phyloP scores from a whole-genome alignment of 2,329 filamentous ascomycete species.

The Chaetomiaceae sp. region DNA sequence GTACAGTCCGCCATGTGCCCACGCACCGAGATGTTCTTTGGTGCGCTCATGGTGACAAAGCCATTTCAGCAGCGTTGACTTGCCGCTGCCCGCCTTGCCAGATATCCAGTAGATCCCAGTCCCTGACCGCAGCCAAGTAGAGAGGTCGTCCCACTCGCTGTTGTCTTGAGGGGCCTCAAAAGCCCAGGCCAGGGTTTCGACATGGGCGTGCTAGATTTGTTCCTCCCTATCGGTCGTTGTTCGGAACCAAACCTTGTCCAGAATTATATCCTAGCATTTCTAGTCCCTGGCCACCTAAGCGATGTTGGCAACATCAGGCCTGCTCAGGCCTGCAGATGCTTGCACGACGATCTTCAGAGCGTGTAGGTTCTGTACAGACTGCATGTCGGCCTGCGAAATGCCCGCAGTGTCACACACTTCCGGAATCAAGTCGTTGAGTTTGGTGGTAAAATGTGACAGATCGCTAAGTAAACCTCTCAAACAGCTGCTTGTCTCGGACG shows the following conservation, averaged over 20 bases:
- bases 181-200: slow-evolving; percentile 5
- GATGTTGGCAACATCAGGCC: not conserved
- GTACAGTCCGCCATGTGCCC: slow-evolving; percentile 10
- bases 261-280: not conserved
- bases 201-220: slow-evolving; percentile 4
- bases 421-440: slow-evolving; percentile 11
- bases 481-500: slow-evolving; percentile 19
- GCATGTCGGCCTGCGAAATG: not conserved
- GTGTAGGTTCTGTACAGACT: not conserved
- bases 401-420: not conserved
- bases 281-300: not conserved
- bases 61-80: slow-evolving; percentile 27
- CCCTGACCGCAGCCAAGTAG: slow-evolving; percentile 9
- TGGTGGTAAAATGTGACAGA: slow-evolving; percentile 17
- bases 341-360: not conserved
- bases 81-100: slow-evolving; percentile 26
- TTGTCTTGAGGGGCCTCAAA: not conserved
- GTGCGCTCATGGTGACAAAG: slow-evolving; percentile 14
- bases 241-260: slow-evolving; percentile 16
- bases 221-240: slow-evolving; percentile 10
- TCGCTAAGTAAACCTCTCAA: slow-evolving; percentile 13
- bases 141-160: slow-evolving; percentile 8
- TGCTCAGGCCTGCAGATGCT: not conserved
- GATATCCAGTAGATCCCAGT: slow-evolving; percentile 14
- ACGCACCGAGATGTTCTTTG: slow-evolving; percentile 10